Evolutionary conservation across 2,329 filamentous ascomycete species (phyloP), one percentile per base, ranked within the genome.

Genomic region (Verticillium klebahnii): DNA sequence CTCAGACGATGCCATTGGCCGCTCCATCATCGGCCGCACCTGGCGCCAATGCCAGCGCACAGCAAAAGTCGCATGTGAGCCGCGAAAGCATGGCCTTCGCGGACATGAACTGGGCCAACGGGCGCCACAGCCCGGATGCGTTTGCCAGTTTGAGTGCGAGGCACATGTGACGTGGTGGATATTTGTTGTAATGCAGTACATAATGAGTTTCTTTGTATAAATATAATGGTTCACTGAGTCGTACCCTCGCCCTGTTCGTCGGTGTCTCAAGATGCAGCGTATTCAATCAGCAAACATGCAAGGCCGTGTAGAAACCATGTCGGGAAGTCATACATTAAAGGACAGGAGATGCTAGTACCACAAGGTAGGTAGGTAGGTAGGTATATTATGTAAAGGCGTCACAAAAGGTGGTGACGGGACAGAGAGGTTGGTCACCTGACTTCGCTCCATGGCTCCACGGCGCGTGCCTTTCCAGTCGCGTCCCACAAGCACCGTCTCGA

Each of bases 41-140:
- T 54, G 66, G 60, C 19, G 67, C 68, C 60, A 52, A 65, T 45
- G 61, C 63, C 11, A 56, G 64, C 37, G 61, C 61, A 66, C 64
- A 40, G 65, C 68, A 66, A 65, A 65, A 59, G 60, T 70, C 71
- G 69, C 84, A 69, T 75, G 85, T 76, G 73, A 93, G 89, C 69
- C 83, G 89, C 57, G 90, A 93, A 70, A 93, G 90, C 72, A 85
- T 91, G 72, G 85, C 80, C 61, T 81, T 87, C 66, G 80, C 86
- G 73, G 85, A 85, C 61, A 83, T 87, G 79, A 82, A 84, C 56
- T 87, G 85, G 85, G 81, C 80, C 68, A 89, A 88, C 68, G 90
- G 90, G 11, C 80, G 90, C 52, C 90, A 93, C 70, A 92, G 89
- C 68, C 90, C 90, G 3, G 90, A 93, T 74, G 90, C 90, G 15